phyloP scores from a whole-genome alignment of 371 early-diverging fungal species.

The Entomophthora muscae region DNA sequence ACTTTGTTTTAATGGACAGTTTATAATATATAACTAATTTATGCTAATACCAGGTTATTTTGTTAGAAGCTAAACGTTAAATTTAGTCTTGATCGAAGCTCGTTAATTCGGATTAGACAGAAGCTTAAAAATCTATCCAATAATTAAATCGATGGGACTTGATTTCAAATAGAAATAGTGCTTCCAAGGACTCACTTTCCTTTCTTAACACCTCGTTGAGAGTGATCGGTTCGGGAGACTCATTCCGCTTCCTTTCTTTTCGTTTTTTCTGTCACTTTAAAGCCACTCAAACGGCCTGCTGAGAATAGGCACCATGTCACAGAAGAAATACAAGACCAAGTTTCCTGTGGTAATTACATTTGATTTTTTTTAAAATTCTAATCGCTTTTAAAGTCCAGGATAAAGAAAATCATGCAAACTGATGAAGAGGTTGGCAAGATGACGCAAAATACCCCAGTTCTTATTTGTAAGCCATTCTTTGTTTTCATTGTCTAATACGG shows the following conservation, averaged over 20 bases:
- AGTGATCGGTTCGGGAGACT: not conserved
- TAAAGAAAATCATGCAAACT: conserved; percentile 99
- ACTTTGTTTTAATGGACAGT: too few species aligned
- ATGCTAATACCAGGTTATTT: too few species aligned
- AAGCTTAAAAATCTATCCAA: too few species aligned
- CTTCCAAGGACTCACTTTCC: too few species aligned
- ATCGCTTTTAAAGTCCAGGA: conserved; percentile 60
- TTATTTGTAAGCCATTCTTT: conserved; percentile 59
- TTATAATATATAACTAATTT: too few species aligned
- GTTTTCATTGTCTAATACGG: not conserved
- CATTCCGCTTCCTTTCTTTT: not conserved
- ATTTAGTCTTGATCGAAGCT: too few species aligned
- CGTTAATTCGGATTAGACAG: too few species aligned
- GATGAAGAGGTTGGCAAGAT: conserved; percentile 99
- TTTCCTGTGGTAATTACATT: conserved; percentile 56
- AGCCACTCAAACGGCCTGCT: not conserved
- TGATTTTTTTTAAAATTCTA: conserved; percentile 7
- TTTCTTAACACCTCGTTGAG: not conserved
- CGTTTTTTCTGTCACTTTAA: not conserved
- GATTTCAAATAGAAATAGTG: too few species aligned
- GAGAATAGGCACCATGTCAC: conserved; percentile 23
- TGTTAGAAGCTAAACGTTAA: too few species aligned
- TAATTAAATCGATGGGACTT: too few species aligned
- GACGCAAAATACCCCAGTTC: conserved; percentile 91
- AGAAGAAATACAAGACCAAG: conserved; percentile 78